Conservation (phyloP, 192 early-diverging fungal genomes). For the Obelidium mucronatum region DNA sequence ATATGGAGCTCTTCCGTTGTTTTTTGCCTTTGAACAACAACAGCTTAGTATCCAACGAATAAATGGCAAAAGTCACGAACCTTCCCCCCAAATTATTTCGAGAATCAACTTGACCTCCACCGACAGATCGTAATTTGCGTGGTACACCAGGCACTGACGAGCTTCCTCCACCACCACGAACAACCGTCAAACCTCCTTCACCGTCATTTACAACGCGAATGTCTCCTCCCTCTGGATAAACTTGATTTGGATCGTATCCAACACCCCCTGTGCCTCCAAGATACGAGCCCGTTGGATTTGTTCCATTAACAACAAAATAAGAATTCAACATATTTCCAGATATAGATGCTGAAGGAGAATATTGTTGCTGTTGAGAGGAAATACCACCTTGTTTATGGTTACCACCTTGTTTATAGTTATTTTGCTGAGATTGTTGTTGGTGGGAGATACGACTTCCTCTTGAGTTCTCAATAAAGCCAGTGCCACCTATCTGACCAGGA, state of each 20-base stretch:
- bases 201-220: not conserved
- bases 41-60: not conserved
- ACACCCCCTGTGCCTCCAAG: constrained; percentile 10
- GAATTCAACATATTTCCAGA: constrained; percentile 48
- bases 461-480: too few relatives aligned
- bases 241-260: constrained; percentile 7
- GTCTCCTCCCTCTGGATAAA: constrained; percentile 24
- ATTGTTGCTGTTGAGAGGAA: constrained; percentile 9
- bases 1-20: constrained; percentile 70
- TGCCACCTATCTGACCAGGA: too few relatives aligned
- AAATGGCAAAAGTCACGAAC: constrained; percentile 3
- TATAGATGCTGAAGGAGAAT: constrained; percentile 6
- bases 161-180: not conserved
- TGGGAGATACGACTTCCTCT: too few relatives aligned
- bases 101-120: constrained; percentile 5
- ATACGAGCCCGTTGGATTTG: not conserved
- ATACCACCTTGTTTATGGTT: not conserved
- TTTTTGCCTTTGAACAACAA: constrained; percentile 43
- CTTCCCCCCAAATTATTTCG: not conserved
- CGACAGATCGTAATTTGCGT: constrained; percentile 16
- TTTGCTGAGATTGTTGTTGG: not conserved
- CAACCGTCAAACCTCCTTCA: not conserved
- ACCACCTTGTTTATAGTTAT: not conserved
- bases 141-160: not conserved
- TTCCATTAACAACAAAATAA: constrained; percentile 47